Conservation (phyloP, 2,329 filamentous ascomycete genomes). For the Cytospora leucostoma region DNA sequence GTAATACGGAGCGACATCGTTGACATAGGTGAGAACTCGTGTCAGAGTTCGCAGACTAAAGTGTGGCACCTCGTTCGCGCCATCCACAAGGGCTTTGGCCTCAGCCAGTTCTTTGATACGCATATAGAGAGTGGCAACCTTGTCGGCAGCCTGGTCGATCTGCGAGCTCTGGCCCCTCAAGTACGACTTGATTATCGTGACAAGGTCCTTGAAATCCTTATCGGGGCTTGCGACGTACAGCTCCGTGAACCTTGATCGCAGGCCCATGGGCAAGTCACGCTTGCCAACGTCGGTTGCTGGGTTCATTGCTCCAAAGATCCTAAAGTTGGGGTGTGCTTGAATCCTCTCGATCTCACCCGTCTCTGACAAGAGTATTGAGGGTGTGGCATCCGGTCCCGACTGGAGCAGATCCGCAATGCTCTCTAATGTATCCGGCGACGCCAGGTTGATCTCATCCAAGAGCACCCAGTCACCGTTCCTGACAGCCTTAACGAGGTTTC, state of each 20-base stretch:
- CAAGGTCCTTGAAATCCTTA: conserved; percentile 78
- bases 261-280: conserved; percentile 83
- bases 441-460: conserved; percentile 95
- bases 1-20: conserved; percentile 80
- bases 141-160: conserved; percentile 72
- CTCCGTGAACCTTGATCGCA: conserved; percentile 92
- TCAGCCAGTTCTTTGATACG: conserved; percentile 81
- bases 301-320: conserved; percentile 98
- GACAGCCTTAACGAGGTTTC: conserved; percentile 93
- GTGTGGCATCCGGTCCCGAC: conserved; percentile 68
- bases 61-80: conserved; percentile 92
- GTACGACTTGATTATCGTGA: conserved; percentile 87
- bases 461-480: conserved; percentile 97
- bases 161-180: conserved; percentile 70
- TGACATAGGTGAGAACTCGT: conserved; percentile 83
- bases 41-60: conserved; percentile 96
- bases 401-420: conserved; percentile 86
- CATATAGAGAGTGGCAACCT: conserved; percentile 85
- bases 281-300: conserved; percentile 97
- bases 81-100: conserved; percentile 85
- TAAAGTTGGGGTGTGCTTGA: conserved; percentile 85
- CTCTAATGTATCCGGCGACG: conserved; percentile 91
- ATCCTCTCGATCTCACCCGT: conserved; percentile 91
- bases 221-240: conserved; percentile 93
- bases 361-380: conserved; percentile 87